These are phyloP conservation scores for Heritiera fomes DNA, from an alignment of 345 rosid genomes.

Conservation along the genomic window DNA sequence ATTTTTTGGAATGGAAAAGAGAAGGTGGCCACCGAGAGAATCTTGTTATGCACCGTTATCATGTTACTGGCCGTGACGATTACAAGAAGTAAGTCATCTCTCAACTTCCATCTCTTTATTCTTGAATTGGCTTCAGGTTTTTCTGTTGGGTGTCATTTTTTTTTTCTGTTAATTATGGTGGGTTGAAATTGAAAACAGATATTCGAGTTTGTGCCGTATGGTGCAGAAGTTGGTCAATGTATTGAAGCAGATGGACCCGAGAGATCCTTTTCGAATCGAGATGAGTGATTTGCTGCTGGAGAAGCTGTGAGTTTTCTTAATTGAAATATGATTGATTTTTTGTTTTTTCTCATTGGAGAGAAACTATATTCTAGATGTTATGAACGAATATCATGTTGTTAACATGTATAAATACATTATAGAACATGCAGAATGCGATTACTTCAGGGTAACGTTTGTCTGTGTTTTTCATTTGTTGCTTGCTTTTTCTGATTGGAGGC, in stretches of 20 bases:
- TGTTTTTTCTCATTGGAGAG: too few species aligned
- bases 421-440: neutral
- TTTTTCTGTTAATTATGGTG: neutral
- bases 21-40: conserved; percentile 78
- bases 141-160: neutral
- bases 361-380: neutral
- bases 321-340: neutral
- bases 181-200: conserved; percentile 38
- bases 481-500: neutral
- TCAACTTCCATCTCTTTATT: neutral
- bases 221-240: conserved; percentile 79
- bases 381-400: neutral
- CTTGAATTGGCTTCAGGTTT: conserved; percentile 2
- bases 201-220: conserved; percentile 76
- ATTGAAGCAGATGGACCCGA: conserved; percentile 81
- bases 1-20: conserved; percentile 84
- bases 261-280: conserved; percentile 79
- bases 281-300: conserved; percentile 83
- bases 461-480: neutral
- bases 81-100: conserved; percentile 70
- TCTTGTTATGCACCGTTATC: conserved; percentile 65
- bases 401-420: neutral
- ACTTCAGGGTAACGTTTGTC: neutral
- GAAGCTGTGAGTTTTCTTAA: conserved; percentile 62
- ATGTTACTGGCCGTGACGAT: conserved; percentile 75